A percentile compares a stretch with the other conserved stretches of the same genome.
Evolutionary conservation across 108 stramenopile species (phyloP).

Genomic region (Stephanodiscus minutulus): DNA sequence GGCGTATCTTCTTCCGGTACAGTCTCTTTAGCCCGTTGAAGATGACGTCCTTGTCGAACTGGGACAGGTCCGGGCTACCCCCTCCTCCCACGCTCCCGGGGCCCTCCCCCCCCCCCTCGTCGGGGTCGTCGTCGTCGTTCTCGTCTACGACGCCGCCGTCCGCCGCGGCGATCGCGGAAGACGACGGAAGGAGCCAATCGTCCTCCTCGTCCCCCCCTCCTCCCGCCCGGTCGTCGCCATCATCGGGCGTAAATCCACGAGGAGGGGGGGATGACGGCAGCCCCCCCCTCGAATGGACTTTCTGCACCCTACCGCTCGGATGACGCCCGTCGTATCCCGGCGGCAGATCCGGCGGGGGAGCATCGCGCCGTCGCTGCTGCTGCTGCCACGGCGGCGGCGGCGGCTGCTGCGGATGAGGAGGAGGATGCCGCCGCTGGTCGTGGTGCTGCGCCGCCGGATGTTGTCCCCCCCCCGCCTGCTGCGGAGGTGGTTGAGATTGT

Average conservation of each 20-base stretch:
- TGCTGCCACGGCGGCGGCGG: not conserved
- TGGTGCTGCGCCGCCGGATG: not conserved
- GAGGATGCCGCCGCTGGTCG: not conserved
- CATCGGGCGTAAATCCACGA: slow-evolving; percentile 14
- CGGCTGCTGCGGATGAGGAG: slow-evolving; percentile 10
- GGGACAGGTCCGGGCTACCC: slow-evolving; percentile 58
- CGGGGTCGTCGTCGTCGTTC: slow-evolving; percentile 16
- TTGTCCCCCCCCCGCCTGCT: not conserved
- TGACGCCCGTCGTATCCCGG: not conserved
- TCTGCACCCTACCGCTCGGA: slow-evolving; percentile 4
- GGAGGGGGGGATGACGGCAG: too few relatives aligned
- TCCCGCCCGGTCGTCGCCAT: not conserved
- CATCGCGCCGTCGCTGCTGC: not conserved
- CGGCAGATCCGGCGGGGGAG: not conserved
- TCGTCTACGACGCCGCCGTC: slow-evolving; percentile 19
- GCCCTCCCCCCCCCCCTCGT: slow-evolving; percentile 4
- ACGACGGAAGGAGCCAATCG: not conserved
- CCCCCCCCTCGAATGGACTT: slow-evolving; percentile 9
- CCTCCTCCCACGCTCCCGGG: not conserved
- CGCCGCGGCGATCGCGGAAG: not conserved
- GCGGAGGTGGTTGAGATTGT: not conserved
- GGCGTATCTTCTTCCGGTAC: slow-evolving; percentile 86
- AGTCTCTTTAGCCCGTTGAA: slow-evolving; percentile 75
- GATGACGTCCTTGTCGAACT: slow-evolving; percentile 86
- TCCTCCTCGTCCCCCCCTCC: slow-evolving; percentile 11